Evolutionary conservation across 2,329 filamentous ascomycete species (phyloP), one percentile per base, ranked within the genome.

Genomic region (Pezicula carpinea): DNA sequence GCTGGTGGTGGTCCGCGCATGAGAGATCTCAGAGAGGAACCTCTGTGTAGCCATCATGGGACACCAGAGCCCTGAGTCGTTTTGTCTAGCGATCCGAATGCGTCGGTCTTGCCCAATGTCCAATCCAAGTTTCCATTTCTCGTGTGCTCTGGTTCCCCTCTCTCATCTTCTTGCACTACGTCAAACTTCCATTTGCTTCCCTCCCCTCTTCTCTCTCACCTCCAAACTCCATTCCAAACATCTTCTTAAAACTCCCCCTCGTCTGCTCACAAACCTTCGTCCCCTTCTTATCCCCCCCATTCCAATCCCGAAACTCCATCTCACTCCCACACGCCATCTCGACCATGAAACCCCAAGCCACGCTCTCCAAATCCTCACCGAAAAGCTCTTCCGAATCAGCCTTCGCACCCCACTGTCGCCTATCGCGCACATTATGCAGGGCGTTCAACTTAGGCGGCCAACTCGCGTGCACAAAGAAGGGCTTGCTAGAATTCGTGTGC

Each of bases 381-480:
- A 56, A 50, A 18, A 46, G 18, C 4, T 39, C 19, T 6, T 18
- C 13, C 6, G 39, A 35, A 26, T 52, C 26, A 8, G 47, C 29
- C 21, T 46, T 33, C 4, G 14, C 43, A 1, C 52, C 53, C 55
- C 53, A 58, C n/a, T 53, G 47, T 14, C 55, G 43, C 7, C 23
- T 13, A 5, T 18, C 13, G 31, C 42, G 39, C 14, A 44, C 14
- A n/a, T 53, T 54, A 5, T 43, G 26, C 23, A 53, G 22, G 1
- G 55, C 43, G 33, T 57, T 57, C 14, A 56, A 43, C 15, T 54
- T 56, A 3, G 50, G 48, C 14, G 47, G 46, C 53, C 53, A 57
- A 33, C 41, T 47, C 4, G 55, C 50, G 40, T 56, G 52, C 10
- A 57, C 43, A 33, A 57, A 57, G 17, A 57, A 43, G 11, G 53